Evolutionary conservation across 2,329 filamentous ascomycete species (phyloP).

Genomic region (Diaporthe batatas): DNA sequence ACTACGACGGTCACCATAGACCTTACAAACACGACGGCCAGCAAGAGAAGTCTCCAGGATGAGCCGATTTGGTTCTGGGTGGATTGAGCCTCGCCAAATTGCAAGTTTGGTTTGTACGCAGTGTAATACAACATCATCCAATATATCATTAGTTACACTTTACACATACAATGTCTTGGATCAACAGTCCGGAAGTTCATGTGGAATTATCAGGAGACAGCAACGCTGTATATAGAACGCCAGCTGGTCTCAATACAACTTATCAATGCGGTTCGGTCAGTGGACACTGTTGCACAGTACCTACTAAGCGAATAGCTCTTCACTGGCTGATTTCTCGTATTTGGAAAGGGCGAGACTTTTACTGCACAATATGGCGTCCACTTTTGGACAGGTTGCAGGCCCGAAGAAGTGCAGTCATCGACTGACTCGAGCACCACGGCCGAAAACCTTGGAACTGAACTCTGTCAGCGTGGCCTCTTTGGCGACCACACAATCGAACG

Average conservation of each 20-base stretch:
- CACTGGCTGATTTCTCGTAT: background rate
- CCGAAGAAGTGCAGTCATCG: background rate
- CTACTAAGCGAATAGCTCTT: background rate
- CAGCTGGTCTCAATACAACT: background rate
- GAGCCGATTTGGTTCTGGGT: background rate
- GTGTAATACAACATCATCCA: background rate
- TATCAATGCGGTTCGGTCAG: background rate
- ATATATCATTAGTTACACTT: background rate
- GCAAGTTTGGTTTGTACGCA: background rate
- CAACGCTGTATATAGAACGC: no score
- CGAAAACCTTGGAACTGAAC: background rate
- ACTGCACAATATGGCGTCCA: background rate
- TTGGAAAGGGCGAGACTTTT: background rate
- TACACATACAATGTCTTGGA: background rate
- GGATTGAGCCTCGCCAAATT: background rate
- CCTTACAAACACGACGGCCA: constrained; percentile 22
- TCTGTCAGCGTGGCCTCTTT: background rate
- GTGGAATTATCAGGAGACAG: no score
- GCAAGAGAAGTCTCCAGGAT: background rate
- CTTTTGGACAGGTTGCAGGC: background rate
- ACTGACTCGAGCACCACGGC: background rate
- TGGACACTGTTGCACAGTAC: background rate
- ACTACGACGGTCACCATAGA: constrained; percentile 26
- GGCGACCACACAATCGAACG: background rate
- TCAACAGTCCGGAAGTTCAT: background rate